Conservation (phyloP, 208 protist species). For the Porcisia hertigi region DNA sequence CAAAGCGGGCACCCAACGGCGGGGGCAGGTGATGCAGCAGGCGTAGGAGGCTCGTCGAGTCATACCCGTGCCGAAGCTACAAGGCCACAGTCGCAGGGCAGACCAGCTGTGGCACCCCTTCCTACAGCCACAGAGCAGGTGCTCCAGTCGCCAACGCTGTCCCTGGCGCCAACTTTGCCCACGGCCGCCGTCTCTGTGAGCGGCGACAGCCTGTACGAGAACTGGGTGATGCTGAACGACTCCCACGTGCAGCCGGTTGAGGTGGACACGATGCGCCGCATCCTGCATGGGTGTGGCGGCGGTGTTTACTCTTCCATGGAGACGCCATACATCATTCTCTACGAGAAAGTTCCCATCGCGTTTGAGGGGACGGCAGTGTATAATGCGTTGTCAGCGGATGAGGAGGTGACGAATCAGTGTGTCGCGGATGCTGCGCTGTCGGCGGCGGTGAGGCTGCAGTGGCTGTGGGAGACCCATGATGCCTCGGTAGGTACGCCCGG, state of each 20-base stretch:
- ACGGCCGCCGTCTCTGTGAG: conserved; percentile 10
- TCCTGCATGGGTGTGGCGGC: conserved; percentile 39
- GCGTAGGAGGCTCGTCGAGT: not conserved
- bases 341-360: conserved; percentile 36
- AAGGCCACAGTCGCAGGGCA: not conserved
- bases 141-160: conserved; percentile 6
- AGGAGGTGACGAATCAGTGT: not conserved
- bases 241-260: conserved; percentile 36
- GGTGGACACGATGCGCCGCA: conserved; percentile 23
- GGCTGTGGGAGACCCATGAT: not conserved
- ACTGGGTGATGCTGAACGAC: conserved; percentile 73
- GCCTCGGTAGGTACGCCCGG: not conserved
- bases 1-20: not conserved
- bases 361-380: not conserved
- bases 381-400: not conserved
- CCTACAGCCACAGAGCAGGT: not conserved
- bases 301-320: conserved; percentile 49
- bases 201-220: conserved; percentile 17
- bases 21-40: not conserved
- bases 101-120: not conserved
- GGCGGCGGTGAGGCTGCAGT: not conserved
- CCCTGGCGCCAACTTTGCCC: not conserved
- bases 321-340: conserved; percentile 66
- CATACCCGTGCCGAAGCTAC: not conserved
- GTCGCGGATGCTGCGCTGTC: not conserved